Percentiles rank a stretch among this genome's conserved stretches.
Conservation (phyloP, 768 basidiomycete species). For the Gloeostereum incarnatum region DNA sequence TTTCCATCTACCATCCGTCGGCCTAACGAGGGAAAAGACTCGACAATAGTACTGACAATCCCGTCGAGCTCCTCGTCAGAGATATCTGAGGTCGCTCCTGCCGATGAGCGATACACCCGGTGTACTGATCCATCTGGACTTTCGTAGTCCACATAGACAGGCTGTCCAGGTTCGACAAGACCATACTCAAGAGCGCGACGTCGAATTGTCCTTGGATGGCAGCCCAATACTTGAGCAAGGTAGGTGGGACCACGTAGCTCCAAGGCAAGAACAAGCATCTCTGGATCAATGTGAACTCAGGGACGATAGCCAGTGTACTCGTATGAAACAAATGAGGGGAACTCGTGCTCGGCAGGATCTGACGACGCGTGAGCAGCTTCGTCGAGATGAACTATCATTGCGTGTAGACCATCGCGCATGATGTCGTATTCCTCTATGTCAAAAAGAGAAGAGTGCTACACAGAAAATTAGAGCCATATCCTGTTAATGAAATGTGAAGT, state of each 20-base stretch:
- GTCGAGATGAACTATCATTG: neutral
- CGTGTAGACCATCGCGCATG: neutral
- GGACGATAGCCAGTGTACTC: too few species aligned
- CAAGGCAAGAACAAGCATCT: constrained; percentile 13
- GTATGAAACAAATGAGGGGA: too few species aligned
- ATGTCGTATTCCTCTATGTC: constrained; percentile 6
- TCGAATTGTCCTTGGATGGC: constrained; percentile 13
- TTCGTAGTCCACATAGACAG: constrained; percentile 10
- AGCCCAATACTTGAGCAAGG: constrained; percentile 12
- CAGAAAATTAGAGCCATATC: neutral
- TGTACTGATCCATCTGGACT: constrained; percentile 5
- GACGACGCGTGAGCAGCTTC: neutral
- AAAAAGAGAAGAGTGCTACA: neutral
- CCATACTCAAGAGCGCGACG: constrained; percentile 16
- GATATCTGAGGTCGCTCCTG: constrained; percentile 11
- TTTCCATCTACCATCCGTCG: constrained; percentile 12
- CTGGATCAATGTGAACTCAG: constrained; percentile 13
- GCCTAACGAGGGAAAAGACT: constrained; percentile 14
- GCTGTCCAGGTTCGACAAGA: constrained; percentile 11
- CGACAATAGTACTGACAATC: constrained; percentile 9
- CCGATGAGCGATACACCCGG: constrained; percentile 9
- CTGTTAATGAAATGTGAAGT: too few species aligned
- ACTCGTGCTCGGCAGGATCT: neutral
- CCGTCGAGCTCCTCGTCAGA: constrained; percentile 13
- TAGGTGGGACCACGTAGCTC: constrained; percentile 13